phyloP scores from a whole-genome alignment of 2,329 filamentous ascomycete genomes.

The Tricladium varicosporioides region DNA sequence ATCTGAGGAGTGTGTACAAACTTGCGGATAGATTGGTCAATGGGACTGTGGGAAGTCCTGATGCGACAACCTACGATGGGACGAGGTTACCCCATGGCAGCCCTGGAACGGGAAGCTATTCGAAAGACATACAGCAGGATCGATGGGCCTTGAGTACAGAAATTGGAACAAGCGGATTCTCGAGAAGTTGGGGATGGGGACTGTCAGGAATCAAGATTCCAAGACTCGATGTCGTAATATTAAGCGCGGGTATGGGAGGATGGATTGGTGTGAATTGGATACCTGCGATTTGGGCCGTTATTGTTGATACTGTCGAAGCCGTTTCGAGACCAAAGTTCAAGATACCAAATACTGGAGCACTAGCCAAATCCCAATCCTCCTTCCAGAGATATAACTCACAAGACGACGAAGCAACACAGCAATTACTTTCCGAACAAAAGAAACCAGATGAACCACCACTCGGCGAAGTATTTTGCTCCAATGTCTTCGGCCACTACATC shows the following conservation, averaged over 20 bases:
- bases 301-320: slow-evolving; percentile 64
- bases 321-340: slow-evolving; percentile 81
- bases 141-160: slow-evolving; percentile 42
- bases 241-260: slow-evolving; percentile 86
- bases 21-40: slow-evolving; percentile 32
- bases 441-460: slow-evolving; percentile 54
- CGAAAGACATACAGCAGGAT: slow-evolving; percentile 28
- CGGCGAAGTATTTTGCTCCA: slow-evolving; percentile 84
- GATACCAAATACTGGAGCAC: slow-evolving; percentile 52
- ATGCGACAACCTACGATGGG: slow-evolving; percentile 33
- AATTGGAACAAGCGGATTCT: slow-evolving; percentile 48
- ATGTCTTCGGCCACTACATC: slow-evolving; percentile 94
- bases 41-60: slow-evolving; percentile 33
- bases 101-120: slow-evolving; percentile 31
- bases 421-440: slow-evolving; percentile 18
- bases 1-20: slow-evolving; percentile 48
- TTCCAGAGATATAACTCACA: background rate
- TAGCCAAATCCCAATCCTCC: slow-evolving; percentile 51
- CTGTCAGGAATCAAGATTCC: slow-evolving; percentile 52
- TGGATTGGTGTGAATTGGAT: slow-evolving; percentile 78
- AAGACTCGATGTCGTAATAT: slow-evolving; percentile 74
- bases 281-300: slow-evolving; percentile 46
- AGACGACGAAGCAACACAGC: slow-evolving; percentile 30
- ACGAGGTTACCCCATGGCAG: slow-evolving; percentile 32
- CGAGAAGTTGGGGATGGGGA: slow-evolving; percentile 40